Base-by-base conservation (phyloP, 2,329 filamentous ascomycete species). In the Ophiostoma himal-ulmi region DNA sequence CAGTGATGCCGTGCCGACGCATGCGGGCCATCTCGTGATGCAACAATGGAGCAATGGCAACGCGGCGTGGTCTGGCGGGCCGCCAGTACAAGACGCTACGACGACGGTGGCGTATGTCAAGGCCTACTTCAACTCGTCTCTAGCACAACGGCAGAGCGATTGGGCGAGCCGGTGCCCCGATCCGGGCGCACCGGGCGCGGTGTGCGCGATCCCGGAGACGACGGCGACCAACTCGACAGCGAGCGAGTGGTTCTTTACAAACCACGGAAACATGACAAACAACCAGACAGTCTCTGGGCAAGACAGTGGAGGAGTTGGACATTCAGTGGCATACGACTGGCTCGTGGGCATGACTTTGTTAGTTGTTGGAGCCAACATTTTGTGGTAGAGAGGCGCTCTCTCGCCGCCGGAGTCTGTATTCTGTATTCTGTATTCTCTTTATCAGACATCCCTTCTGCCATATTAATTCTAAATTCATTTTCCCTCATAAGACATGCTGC, bases 21-120 rank as follows among this genome's bases (percentile, higher is more conserved):
- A 81, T 11, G 80, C 87, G 0, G 91, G 91, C 1, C 86, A 89
- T 76, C 77, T 94, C 60, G 86, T 91, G 68, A 79, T 94, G 70
- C 90, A 88, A 75, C 91, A 94, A 77, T 89, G 91, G 91, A 92
- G 89, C 77, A 94, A 93, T 74, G 91, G 91, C 44, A 89, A 93
- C 76, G 77, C 82, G 6, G 76, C 81, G 1, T 94, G 91, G 91
- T 91, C 88, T 57, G 87, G 83, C 14, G 91, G 91, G 0, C 91
- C 91, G 2, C 91, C 91, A 0, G 74, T 74, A 0, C 73, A 81
- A 44, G 88, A 93, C 75, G 86, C 91, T 0, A 79, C 84, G 22
- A 82, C 92, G 75, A 86, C 83, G 7, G 83, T 94, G 34, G 85
- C 83, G 52, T 93, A 93, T 75, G 84, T 93, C 71, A 92, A 91